Percentiles rank a stretch among this genome's conserved stretches.
Conservation (phyloP, 1,284 basidiomycete genomes). For the Fomitopsis schrenkii region DNA sequence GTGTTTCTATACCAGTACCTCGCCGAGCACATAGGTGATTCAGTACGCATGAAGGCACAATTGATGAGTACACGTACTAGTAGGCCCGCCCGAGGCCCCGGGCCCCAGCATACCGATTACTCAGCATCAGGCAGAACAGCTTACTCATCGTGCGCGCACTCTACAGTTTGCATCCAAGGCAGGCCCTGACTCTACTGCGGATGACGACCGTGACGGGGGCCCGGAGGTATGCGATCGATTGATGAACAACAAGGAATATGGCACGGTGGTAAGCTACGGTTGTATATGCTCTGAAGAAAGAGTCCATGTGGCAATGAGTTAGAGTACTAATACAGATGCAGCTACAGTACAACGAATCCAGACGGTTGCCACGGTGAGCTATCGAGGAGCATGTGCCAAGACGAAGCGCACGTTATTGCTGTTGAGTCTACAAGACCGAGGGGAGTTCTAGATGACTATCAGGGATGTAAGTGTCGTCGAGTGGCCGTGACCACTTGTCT, state of each 20-base stretch:
- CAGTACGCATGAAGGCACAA: background rate
- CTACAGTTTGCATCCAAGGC: too few species aligned
- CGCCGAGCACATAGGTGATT: background rate
- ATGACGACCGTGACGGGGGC: background rate
- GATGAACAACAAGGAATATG: background rate
- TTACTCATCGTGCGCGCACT: background rate
- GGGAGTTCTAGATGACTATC: conserved; percentile 25
- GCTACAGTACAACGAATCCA: background rate
- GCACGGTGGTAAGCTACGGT: too few species aligned
- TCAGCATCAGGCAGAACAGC: background rate
- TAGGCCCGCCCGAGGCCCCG: too few species aligned
- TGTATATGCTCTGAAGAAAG: too few species aligned
- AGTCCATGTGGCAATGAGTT: too few species aligned
- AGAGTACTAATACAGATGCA: background rate
- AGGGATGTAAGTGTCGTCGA: conserved; percentile 26
- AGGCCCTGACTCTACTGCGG: background rate
- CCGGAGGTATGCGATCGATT: background rate
- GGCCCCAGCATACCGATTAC: background rate
- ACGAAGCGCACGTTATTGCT: background rate
- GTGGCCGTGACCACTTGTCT: conserved; percentile 36
- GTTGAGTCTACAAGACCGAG: conserved; percentile 24
- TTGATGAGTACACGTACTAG: background rate
- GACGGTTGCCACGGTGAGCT: background rate
- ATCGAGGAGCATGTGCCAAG: background rate
- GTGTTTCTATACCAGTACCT: background rate